phyloP scores from a whole-genome alignment of 331 rosid genomes.

The Quercus tomentella region DNA sequence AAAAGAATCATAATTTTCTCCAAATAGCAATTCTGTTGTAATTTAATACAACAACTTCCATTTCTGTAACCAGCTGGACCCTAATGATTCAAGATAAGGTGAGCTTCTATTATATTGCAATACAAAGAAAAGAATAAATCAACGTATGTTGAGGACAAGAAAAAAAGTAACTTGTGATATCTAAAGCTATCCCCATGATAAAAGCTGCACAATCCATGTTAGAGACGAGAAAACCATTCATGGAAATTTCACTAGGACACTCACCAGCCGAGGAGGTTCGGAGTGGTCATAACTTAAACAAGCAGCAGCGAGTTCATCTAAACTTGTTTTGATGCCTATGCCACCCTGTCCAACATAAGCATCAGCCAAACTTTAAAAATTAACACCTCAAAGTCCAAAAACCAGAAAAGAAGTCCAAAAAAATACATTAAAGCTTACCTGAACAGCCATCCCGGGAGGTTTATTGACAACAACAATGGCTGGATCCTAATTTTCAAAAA shows the following conservation, averaged over 20 bases:
- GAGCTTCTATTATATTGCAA: not conserved
- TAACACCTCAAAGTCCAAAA: not conserved
- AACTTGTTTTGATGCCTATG: constrained; percentile 62
- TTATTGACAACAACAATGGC: constrained; percentile 72
- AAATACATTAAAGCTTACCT: constrained; percentile 39
- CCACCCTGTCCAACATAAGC: constrained; percentile 63
- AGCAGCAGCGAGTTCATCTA: constrained; percentile 71
- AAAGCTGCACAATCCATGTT: not conserved
- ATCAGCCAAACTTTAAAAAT: not conserved
- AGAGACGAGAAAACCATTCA: not conserved
- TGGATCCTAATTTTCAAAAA: constrained; percentile 57
- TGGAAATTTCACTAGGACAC: constrained; percentile 10
- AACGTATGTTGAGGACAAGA: not conserved
- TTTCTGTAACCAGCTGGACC: not conserved
- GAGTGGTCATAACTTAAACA: constrained; percentile 65
- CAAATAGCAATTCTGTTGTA: not conserved
- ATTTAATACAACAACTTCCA: not conserved
- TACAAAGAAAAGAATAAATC: not conserved
- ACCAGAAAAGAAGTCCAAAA: not conserved
- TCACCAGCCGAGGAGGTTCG: constrained; percentile 86
- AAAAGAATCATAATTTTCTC: not conserved
- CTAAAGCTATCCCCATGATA: not conserved
- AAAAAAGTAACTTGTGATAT: not conserved
- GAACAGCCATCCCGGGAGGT: constrained; percentile 94
- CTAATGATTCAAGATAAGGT: not conserved